Base-by-base conservation (phyloP, 192 early-diverging fungal species). In the Cetraspora pellucida region DNA sequence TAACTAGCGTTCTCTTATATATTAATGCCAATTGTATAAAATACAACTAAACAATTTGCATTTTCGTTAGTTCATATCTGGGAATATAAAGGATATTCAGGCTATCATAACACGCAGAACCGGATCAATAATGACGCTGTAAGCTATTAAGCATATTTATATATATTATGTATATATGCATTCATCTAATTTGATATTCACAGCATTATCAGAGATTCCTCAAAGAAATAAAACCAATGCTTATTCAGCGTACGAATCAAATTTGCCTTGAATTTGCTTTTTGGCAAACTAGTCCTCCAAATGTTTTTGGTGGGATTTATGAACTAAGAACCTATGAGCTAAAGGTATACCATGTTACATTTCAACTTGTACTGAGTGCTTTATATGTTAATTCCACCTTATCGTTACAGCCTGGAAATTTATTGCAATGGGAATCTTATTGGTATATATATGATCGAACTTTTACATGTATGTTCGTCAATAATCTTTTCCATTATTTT, bases 231-330 rank as follows among this genome's bases (percentile, higher is more conserved):
- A 85, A 86, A 61, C 88, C 91, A 14, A 88, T 96, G 80, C 73
- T 98, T 17, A 79, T 85, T 25, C 87, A 87, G 47, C 89, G 95
- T 60, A 83, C 90, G 58, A 95, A 91, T 74, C 94, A 95, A 78
- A 90, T 96, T 28, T 92, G 93, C 84, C 89, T 96, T 14, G 96
- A 96, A 83, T 98, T 98, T 83, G 89, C 91, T 65, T 96, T 96
- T 76, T 98, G 96, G 95, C 82, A 87, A 46, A 92, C 93, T 3
- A 86, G 90, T 54, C 90, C 93, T 14, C 95, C 95, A 17, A 85
- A 87, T n/a, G 80, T 83, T 28, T 82, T 88, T 59, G 89, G 92
- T 78, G 94, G 94, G 49, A 92, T 98, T 55, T 98, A 98, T 80
- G 96, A 98, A 82, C 83, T 98, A 81, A 86, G 96, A 71, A 91